Percentiles rank a stretch among this genome's conserved stretches.
These are phyloP conservation scores for Sanguinoderma infundibulare DNA, from an alignment of 1,284 basidiomycete species.

Conservation along the genomic window DNA sequence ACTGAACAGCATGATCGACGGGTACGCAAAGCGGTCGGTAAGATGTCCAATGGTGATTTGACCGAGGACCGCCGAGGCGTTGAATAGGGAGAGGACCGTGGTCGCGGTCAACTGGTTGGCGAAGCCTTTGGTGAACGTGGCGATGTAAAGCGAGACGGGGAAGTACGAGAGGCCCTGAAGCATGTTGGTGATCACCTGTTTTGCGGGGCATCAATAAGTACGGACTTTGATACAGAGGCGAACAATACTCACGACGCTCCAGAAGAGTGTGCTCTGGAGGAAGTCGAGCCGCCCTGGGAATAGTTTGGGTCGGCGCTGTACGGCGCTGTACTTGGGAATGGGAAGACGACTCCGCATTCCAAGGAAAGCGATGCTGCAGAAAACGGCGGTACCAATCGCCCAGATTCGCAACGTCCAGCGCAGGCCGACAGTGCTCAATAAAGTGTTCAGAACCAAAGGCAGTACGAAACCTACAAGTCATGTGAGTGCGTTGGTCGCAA, in stretches of 20 bases:
- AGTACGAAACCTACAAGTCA: conserved; percentile 22
- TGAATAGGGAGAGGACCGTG: conserved; percentile 31
- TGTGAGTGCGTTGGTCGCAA: neutral
- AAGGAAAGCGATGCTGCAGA: conserved; percentile 25
- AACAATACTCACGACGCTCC: conserved; percentile 26
- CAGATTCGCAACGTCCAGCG: conserved; percentile 33
- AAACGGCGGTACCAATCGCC: conserved; percentile 23
- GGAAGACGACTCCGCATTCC: conserved; percentile 32
- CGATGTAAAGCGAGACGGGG: conserved; percentile 34
- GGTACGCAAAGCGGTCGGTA: conserved; percentile 29
- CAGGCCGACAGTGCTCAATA: conserved; percentile 29
- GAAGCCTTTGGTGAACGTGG: conserved; percentile 30
- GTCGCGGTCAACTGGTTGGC: conserved; percentile 31
- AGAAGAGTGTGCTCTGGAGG: conserved; percentile 27
- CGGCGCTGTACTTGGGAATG: conserved; percentile 22
- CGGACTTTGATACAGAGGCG: neutral
- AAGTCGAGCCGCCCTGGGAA: conserved; percentile 30
- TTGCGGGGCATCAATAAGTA: too few species aligned
- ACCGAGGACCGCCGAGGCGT: conserved; percentile 28
- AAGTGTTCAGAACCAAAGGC: conserved; percentile 29
- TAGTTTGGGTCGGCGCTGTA: conserved; percentile 25
- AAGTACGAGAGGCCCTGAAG: conserved; percentile 34
- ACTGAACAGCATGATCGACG: conserved; percentile 29
- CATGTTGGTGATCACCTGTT: conserved; percentile 22
- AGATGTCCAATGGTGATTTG: conserved; percentile 32